Percentiles rank a stretch among this genome's conserved stretches.
phyloP scores from a whole-genome alignment of 345 rosid genomes.

The Clarkia xantiana region DNA sequence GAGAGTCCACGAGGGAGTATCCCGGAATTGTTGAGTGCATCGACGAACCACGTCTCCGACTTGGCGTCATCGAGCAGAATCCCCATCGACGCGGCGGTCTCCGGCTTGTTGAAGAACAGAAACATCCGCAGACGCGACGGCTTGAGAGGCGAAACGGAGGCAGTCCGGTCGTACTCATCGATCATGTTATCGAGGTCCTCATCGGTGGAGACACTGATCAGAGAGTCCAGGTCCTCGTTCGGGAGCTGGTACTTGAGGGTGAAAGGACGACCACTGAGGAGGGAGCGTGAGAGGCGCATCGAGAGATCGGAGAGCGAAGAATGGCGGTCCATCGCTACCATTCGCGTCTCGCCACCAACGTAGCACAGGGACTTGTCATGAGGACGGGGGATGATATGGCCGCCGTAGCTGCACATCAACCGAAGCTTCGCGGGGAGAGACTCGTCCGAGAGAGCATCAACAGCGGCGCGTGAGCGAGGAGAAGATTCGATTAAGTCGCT shows the following conservation, averaged over 20 bases:
- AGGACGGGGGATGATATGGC: slow-evolving; percentile 86
- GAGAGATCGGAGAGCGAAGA: slow-evolving; percentile 36
- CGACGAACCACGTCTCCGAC: slow-evolving; percentile 75
- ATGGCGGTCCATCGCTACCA: slow-evolving; percentile 50
- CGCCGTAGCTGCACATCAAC: slow-evolving; percentile 82
- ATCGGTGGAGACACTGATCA: slow-evolving; percentile 57
- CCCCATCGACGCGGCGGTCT: slow-evolving; percentile 65
- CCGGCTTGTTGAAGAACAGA: slow-evolving; percentile 53
- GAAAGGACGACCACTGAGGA: slow-evolving; percentile 55
- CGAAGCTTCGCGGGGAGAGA: slow-evolving; percentile 45
- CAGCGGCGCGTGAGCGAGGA: slow-evolving; percentile 26
- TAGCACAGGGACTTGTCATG: slow-evolving; percentile 71
- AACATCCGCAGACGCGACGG: slow-evolving; percentile 50
- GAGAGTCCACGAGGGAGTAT: slow-evolving; percentile 52
- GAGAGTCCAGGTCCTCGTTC: slow-evolving; percentile 70
- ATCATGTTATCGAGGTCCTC: slow-evolving; percentile 83
- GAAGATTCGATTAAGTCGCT: slow-evolving; percentile 32
- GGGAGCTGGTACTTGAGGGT: slow-evolving; percentile 80
- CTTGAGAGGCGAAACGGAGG: slow-evolving; percentile 17
- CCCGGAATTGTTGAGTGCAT: slow-evolving; percentile 57
- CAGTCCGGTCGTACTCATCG: slow-evolving; percentile 58
- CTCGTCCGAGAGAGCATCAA: slow-evolving; percentile 13
- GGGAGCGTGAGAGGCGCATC: slow-evolving; percentile 46
- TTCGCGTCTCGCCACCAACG: slow-evolving; percentile 59
- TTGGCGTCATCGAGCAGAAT: slow-evolving; percentile 47